A percentile compares a stretch with the other conserved stretches of the same genome.
These are phyloP conservation scores for Myxozyma vanderwaltii DNA, from an alignment of 805 yeast genomes.

Conservation along the genomic window DNA sequence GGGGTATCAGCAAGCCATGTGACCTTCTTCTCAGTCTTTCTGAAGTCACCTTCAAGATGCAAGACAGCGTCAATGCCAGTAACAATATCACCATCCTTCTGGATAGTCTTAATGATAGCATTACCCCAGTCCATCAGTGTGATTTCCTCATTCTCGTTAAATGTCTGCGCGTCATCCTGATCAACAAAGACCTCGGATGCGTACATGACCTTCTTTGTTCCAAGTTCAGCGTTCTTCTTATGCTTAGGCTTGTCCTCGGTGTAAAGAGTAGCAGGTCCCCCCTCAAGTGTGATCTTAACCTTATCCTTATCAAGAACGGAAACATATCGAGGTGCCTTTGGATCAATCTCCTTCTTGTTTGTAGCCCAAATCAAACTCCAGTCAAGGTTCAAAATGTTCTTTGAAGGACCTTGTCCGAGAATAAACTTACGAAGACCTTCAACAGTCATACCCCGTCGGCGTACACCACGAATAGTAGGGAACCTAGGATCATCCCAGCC, in stretches of 20 bases:
- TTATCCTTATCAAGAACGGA: constrained; percentile 65
- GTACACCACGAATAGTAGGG: constrained; percentile 96
- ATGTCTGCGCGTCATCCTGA: constrained; percentile 78
- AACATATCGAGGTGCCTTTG: constrained; percentile 93
- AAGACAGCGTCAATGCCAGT: constrained; percentile 71
- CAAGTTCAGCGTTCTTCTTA: constrained; percentile 91
- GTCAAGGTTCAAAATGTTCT: constrained; percentile 93
- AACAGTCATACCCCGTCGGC: constrained; percentile 99
- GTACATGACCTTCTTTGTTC: constrained; percentile 75
- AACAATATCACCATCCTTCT: constrained; percentile 60
- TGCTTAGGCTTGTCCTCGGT: constrained; percentile 84
- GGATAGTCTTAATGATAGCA: constrained; percentile 71
- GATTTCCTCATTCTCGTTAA: constrained; percentile 83
- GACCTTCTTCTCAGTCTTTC: constrained; percentile 89
- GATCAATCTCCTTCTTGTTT: constrained; percentile 96
- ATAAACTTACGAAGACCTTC: constrained; percentile 95
- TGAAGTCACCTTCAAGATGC: constrained; percentile 94
- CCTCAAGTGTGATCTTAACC: constrained; percentile 65
- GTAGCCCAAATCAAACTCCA: constrained; percentile 98
- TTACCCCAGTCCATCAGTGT: constrained; percentile 99
- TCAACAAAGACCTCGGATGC: constrained; percentile 70
- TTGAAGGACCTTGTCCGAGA: constrained; percentile 95
- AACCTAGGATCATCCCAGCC: constrained; percentile 99
- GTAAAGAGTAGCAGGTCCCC: constrained; percentile 64
- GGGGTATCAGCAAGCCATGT: constrained; percentile 90